Conservation (phyloP, 2,329 filamentous ascomycete genomes). For the Epichloe baconii region DNA sequence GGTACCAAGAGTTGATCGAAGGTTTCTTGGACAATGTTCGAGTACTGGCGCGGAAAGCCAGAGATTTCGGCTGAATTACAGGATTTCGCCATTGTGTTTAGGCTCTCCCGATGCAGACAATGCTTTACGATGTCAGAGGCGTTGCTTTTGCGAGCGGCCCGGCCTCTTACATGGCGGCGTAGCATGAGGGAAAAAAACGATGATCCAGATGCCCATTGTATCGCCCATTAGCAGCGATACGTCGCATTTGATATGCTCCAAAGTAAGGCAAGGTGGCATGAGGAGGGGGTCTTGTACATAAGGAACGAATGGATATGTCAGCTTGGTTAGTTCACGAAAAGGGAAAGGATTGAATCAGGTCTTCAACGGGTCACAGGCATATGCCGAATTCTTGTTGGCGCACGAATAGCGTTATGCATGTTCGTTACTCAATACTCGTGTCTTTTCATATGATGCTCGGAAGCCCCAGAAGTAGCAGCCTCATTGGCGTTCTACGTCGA, state of each 20-base stretch:
- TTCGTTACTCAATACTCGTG: too few relatives aligned
- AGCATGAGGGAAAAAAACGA: neutral
- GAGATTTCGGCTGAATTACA: constrained; percentile 15
- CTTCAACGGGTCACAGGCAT: neutral
- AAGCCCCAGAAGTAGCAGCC: neutral
- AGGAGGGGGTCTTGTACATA: neutral
- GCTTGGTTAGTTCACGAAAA: neutral
- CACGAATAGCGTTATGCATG: neutral
- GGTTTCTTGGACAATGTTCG: constrained; percentile 64
- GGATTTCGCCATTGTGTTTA: neutral
- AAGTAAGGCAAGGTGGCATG: neutral
- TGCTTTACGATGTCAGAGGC: neutral
- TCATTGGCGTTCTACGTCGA: too few relatives aligned
- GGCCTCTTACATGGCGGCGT: neutral
- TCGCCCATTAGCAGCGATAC: neutral
- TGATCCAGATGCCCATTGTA: neutral
- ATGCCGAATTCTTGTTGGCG: neutral
- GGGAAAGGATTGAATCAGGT: neutral
- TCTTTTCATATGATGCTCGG: neutral
- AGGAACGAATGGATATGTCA: neutral
- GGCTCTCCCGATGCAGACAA: neutral
- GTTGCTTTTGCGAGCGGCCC: neutral
- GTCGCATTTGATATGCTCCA: neutral
- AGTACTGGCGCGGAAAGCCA: constrained; percentile 36
- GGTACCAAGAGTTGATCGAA: constrained; percentile 55